phyloP scores from a whole-genome alignment of 2,329 filamentous ascomycete genomes.

The Aspergillus sp. region DNA sequence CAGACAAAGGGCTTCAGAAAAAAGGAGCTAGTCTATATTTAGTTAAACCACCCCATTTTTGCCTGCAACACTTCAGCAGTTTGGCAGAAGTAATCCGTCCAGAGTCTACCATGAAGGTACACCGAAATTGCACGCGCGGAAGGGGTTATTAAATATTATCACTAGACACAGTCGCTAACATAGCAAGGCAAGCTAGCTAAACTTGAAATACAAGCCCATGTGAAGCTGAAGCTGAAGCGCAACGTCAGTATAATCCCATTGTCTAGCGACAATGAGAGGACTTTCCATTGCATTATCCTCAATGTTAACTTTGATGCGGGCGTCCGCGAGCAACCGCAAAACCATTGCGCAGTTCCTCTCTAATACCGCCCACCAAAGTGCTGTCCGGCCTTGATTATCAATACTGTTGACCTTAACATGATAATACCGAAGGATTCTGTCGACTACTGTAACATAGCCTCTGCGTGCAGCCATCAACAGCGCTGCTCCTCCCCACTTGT shows the following conservation, averaged over 20 bases:
- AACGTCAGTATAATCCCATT: not conserved
- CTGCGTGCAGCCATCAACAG: not conserved
- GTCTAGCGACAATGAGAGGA: not conserved
- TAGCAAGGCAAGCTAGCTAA: not conserved
- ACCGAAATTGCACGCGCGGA: not conserved
- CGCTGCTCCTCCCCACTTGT: not conserved
- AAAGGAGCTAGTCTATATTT: too few relatives aligned
- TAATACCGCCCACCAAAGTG: not conserved
- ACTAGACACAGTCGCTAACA: not conserved
- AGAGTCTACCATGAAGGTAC: not conserved
- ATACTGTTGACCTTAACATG: not conserved
- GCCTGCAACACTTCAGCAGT: too few relatives aligned
- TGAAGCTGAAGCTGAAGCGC: not conserved
- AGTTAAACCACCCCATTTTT: too few relatives aligned
- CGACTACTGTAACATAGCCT: not conserved
- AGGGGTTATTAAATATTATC: not conserved
- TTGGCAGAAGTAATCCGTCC: too few relatives aligned
- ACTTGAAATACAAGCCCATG: not conserved
- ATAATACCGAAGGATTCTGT: not conserved
- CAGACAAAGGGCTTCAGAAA: too few relatives aligned
- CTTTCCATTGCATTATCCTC: not conserved
- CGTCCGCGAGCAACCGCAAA: not conserved
- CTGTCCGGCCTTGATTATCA: not conserved
- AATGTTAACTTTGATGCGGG: not conserved
- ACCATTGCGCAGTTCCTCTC: not conserved